phyloP scores from a whole-genome alignment of 208 protist genomes.

The Acanthamoeba sp. region DNA sequence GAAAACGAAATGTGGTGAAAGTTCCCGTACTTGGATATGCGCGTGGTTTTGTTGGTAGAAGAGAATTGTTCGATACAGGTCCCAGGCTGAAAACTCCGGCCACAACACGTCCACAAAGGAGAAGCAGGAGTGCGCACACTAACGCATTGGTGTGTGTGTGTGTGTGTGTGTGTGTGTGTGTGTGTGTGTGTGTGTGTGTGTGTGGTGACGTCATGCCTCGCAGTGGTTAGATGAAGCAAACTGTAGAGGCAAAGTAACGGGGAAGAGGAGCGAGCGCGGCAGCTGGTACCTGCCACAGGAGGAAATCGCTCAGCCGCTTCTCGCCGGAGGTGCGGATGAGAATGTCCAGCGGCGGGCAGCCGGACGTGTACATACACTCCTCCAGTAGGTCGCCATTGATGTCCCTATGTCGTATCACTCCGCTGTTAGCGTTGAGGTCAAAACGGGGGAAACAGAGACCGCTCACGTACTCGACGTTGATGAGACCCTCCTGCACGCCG shows the following conservation, averaged over 20 bases:
- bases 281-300: constrained; percentile 88
- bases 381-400: constrained; percentile 82
- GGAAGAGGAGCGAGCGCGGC: background rate
- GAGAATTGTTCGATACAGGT: background rate
- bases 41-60: constrained; percentile 24
- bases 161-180: too few species aligned
- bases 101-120: constrained; percentile 20
- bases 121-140: background rate
- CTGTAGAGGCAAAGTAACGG: too few species aligned
- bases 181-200: too few species aligned
- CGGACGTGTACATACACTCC: constrained; percentile 81
- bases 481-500: constrained; percentile 55
- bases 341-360: constrained; percentile 81
- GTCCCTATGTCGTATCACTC: constrained; percentile 67
- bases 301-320: constrained; percentile 89
- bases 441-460: background rate
- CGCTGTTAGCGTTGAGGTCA: background rate
- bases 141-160: background rate
- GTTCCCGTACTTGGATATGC: background rate
- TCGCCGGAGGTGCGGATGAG: constrained; percentile 92
- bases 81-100: constrained; percentile 37
- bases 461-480: constrained; percentile 72
- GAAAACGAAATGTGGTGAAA: background rate
- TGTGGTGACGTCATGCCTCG: too few species aligned
- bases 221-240: background rate